Evolutionary conservation across 345 rosid genomes (phyloP), one percentile per base, ranked within the genome.

Genomic region (Populus tremula): DNA sequence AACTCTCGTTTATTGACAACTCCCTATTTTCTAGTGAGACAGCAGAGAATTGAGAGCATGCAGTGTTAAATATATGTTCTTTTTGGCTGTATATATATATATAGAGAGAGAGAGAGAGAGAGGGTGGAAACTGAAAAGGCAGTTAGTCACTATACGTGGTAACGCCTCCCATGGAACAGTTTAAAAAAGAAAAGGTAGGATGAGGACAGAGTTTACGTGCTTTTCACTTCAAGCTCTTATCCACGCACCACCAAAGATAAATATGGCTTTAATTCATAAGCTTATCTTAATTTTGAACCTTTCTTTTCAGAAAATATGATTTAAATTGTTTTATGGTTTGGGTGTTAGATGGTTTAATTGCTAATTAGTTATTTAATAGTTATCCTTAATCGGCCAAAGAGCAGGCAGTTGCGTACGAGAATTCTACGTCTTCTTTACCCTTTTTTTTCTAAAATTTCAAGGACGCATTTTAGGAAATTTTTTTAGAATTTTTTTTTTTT

Each of bases 131-230:
- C 21, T 29, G 56, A 14, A 63, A 62, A 66, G 27, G 41, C 20
- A 68, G 38, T 67, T 68, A 23, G 67, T 45, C 45, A n/a, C 45
- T 75, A 49, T 47, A 50, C 65, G 63, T 65, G 64, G 71, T 43
- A 18, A 29, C 11, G 18, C 11, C 43, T 75, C 39, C 39, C 38
- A 59, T 2, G 29, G 25, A 13, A 50, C 50, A n/a, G 49, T 5
- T 72, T 56, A 5, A 43, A 31, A 41, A 14, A 16, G 10, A 72
- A 54, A 31, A 38, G 23, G 33, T 14, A 23, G n/a, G 39, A 45
- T 18, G 21, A 8, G 10, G 20, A 47, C 53, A 47, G 53, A 47
- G 53, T 47, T 12, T 14, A 47, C 53, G 53, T 18, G 18, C 53
- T 47, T 14, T 14, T 47, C 17, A 47, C 18, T 16, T 47, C 53